These are phyloP conservation scores for Monilinia vaccinii-corymbosi DNA, from an alignment of 2,329 filamentous ascomycete species.

Conservation along the genomic window DNA sequence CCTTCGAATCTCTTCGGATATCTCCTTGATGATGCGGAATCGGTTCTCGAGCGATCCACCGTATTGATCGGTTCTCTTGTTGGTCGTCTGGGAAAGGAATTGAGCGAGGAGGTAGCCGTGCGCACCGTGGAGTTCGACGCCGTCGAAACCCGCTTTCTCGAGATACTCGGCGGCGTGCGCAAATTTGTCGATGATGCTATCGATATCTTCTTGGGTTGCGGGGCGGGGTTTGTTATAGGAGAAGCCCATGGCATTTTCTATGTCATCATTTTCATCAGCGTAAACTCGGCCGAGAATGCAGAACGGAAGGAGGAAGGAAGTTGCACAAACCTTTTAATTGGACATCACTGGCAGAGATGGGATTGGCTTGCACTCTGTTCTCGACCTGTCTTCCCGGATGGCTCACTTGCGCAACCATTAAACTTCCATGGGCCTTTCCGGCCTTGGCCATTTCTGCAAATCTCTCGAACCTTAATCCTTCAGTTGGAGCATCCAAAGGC, in stretches of 20 bases:
- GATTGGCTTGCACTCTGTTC: conserved; percentile 29
- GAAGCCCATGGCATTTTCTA: conserved; percentile 35
- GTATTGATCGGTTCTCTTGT: conserved; percentile 27
- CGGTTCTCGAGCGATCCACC: conserved; percentile 27
- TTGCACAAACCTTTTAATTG: conserved; percentile 28
- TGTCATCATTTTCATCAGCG: background rate
- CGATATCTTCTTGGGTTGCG: conserved; percentile 46
- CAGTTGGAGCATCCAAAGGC: conserved; percentile 39
- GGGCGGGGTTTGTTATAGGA: conserved; percentile 44
- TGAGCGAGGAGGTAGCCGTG: conserved; percentile 29
- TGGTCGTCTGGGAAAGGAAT: conserved; percentile 26
- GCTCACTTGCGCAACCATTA: conserved; percentile 51
- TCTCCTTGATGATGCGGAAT: conserved; percentile 34
- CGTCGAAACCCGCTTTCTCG: conserved; percentile 52
- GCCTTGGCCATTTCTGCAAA: conserved; percentile 48
- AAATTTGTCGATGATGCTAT: conserved; percentile 49
- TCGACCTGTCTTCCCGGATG: conserved; percentile 45
- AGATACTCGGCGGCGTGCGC: conserved; percentile 52
- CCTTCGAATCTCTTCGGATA: background rate
- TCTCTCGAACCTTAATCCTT: conserved; percentile 48
- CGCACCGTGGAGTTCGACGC: conserved; percentile 32
- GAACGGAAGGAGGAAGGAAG: background rate
- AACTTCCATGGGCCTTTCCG: conserved; percentile 46
- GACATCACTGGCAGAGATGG: conserved; percentile 35
- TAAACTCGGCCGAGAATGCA: no score